Percentiles rank a stretch among this genome's conserved stretches.
Evolutionary conservation across 305 asterid species (phyloP).

Genomic region (Fraxinus dipetala): DNA sequence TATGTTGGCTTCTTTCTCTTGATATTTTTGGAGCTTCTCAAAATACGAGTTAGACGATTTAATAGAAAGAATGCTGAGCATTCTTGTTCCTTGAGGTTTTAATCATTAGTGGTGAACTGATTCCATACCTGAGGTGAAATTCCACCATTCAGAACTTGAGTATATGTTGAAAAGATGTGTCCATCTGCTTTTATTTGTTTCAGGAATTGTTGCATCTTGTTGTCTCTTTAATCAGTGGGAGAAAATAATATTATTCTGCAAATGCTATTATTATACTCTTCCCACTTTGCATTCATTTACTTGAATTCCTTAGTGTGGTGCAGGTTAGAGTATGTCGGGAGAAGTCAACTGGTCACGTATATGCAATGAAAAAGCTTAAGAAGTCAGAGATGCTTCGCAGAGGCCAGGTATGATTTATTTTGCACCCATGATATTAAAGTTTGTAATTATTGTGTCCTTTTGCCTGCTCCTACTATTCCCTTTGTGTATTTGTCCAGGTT

Average conservation of each 20-base stretch:
- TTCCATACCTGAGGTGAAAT: background rate
- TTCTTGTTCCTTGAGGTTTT: background rate
- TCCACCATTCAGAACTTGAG: background rate
- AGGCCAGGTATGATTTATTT: slow-evolving; percentile 65
- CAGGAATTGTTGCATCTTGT: background rate
- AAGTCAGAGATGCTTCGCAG: slow-evolving; percentile 96
- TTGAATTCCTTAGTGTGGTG: slow-evolving; percentile 3
- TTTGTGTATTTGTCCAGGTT: slow-evolving; percentile 43
- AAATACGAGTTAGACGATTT: background rate
- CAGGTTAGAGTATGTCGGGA: slow-evolving; percentile 90
- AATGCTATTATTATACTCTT: background rate
- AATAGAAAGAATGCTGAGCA: background rate
- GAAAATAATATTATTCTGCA: background rate
- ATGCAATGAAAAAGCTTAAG: slow-evolving; percentile 94
- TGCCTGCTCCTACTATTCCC: slow-evolving; percentile 19
- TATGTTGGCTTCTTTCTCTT: background rate
- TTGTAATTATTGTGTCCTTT: slow-evolving; percentile 15
- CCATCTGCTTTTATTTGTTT: background rate
- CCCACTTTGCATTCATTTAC: background rate
- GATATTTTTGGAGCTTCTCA: background rate
- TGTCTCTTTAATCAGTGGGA: background rate
- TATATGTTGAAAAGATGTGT: background rate
- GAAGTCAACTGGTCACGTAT: slow-evolving; percentile 78
- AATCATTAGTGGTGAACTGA: background rate
- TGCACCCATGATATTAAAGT: slow-evolving; percentile 6